Percentiles rank a stretch among this genome's conserved stretches.
Evolutionary conservation across 1,139 yeast genomes (phyloP).

Genomic region (Lodderomyces orthopsilosis): DNA sequence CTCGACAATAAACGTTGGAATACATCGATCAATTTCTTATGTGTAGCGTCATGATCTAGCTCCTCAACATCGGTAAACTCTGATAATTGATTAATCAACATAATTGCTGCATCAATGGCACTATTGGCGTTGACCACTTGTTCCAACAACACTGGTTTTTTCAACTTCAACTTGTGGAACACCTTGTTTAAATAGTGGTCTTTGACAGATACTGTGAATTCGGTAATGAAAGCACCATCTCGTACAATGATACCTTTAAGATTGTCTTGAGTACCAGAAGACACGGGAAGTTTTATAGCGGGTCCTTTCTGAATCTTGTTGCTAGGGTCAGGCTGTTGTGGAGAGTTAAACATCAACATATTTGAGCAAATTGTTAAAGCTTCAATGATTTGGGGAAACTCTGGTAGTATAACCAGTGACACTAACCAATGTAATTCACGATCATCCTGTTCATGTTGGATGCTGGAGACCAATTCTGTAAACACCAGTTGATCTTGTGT

Average conservation of each 20-base stretch:
- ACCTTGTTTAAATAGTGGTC: conserved; percentile 34
- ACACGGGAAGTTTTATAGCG: conserved; percentile 38
- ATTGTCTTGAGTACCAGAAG: conserved; percentile 37
- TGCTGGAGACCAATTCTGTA: not conserved
- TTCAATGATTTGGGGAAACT: conserved; percentile 40
- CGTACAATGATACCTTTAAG: conserved; percentile 42
- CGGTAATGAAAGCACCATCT: conserved; percentile 40
- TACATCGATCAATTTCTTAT: conserved; percentile 21
- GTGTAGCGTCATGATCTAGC: conserved; percentile 13
- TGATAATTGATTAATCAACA: conserved; percentile 21
- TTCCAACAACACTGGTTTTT: conserved; percentile 29
- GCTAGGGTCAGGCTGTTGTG: conserved; percentile 33
- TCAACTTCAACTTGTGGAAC: conserved; percentile 24
- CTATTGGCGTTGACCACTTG: conserved; percentile 34
- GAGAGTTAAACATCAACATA: conserved; percentile 37
- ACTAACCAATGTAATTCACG: conserved; percentile 44
- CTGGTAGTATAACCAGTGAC: conserved; percentile 30
- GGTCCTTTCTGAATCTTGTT: conserved; percentile 35
- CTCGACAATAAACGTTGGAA: conserved; percentile 28
- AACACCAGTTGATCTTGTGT: not conserved
- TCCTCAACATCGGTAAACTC: conserved; percentile 9
- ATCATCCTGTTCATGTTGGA: conserved; percentile 25
- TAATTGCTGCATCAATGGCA: conserved; percentile 32
- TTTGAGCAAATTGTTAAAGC: conserved; percentile 40
- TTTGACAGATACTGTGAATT: conserved; percentile 25